Conservation (phyloP, 805 yeast genomes). For the Pichia rugopelliculosa region DNA sequence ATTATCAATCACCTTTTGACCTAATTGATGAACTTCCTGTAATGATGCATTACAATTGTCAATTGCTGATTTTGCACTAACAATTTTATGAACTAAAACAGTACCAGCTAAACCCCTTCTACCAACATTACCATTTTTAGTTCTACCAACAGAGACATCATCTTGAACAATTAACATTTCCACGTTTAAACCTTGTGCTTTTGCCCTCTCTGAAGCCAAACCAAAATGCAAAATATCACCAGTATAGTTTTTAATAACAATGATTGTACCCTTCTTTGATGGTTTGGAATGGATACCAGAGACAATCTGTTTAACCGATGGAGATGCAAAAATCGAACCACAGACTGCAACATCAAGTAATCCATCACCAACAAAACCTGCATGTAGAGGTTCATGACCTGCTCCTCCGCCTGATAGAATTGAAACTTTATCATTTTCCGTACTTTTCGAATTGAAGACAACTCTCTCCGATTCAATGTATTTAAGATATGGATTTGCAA, state of each 20-base stretch:
- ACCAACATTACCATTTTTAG: conserved; percentile 87
- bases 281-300: conserved; percentile 57
- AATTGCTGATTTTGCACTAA: conserved; percentile 53
- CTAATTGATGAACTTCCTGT: conserved; percentile 48
- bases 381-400: conserved; percentile 94
- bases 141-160: conserved; percentile 90
- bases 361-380: conserved; percentile 84
- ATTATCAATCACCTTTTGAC: conserved; percentile 51
- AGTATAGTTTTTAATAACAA: conserved; percentile 86
- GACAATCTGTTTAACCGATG: conserved; percentile 73
- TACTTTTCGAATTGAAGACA: conserved; percentile 33
- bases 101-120: conserved; percentile 95
- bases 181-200: conserved; percentile 63
- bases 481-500: conserved; percentile 45
- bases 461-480: conserved; percentile 53
- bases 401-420: conserved; percentile 89
- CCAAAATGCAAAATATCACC: conserved; percentile 95
- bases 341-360: conserved; percentile 80
- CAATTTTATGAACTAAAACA: conserved; percentile 72
- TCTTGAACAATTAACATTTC: conserved; percentile 78
- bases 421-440: conserved; percentile 47
- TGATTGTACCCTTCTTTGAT: conserved; percentile 55
- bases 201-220: conserved; percentile 81
- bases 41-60: conserved; percentile 34
- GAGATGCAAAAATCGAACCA: conserved; percentile 91